Evolutionary conservation across 1,284 basidiomycete genomes (phyloP), one percentile per base, ranked within the genome.

Genomic region (Tilletia horrida): DNA sequence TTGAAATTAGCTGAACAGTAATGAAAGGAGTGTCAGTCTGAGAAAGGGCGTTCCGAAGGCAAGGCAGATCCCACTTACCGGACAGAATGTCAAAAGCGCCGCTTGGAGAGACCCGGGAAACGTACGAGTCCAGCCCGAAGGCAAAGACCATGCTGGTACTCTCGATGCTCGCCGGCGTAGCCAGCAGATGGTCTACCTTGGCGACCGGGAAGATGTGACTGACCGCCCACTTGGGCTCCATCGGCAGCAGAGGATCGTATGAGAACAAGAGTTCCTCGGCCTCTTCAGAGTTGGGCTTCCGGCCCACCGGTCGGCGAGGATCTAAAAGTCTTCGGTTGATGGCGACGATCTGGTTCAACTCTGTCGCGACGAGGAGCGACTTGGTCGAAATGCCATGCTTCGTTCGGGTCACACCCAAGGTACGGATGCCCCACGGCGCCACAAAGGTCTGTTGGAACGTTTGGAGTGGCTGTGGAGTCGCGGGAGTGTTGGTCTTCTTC

Each of bases 111-210:
- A 92, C 86, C 16, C 91, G 87, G 6, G 91, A 91, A 35, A 88
- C 84, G 85, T 97, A 95, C 70, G 94, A 84, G 82, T 97, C 95
- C 16, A 93, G 85, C 3, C 93, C 93, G 72, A 89, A 88, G 0
- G 88, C 88, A 73, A 97, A 88, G 11, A 97, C 87, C n/a, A 96
- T 83, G 0, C 91, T 90, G 0, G 93, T 97, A 4, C 91, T 93
- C 82, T 98, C 95, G 40, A 97, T 87, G 2, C 92, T 85, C 0
- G 94, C 88, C 0, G 94, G 90, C 0, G 90, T 86, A 1, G 92
- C 89, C 23, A 89, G 76, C n/a, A 80, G 47, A 13, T 44, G 25
- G n/a, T 13, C 13, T 50, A 57, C 18, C 31, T 88, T 87, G n/a
- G 67, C 42, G 42, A 59, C 18, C 29, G 66, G 14, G 80, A 91